Evolutionary conservation across 371 early-diverging fungal genomes (phyloP).

Genomic region (Mortierella sp.): DNA sequence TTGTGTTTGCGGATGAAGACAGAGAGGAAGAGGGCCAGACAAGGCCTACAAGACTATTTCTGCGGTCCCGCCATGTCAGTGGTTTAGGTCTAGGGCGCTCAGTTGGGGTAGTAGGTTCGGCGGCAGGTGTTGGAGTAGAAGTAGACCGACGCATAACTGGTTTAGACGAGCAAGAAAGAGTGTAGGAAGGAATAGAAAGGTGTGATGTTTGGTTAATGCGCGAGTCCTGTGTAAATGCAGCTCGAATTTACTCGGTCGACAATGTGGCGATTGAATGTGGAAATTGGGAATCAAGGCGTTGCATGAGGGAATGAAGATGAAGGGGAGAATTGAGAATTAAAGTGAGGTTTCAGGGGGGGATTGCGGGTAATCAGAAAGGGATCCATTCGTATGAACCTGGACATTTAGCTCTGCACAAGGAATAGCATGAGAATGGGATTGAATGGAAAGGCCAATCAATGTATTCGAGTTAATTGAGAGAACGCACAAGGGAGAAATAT

Average conservation of each 20-base stretch:
- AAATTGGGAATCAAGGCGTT: not conserved
- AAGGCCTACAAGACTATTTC: constrained; percentile 38
- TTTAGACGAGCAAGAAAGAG: not conserved
- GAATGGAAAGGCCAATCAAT: not conserved
- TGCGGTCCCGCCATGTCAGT: constrained; percentile 43
- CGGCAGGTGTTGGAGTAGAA: constrained; percentile 28
- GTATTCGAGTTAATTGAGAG: no score
- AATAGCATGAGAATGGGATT: constrained; percentile 10
- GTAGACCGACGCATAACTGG: constrained; percentile 47
- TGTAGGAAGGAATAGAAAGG: not conserved
- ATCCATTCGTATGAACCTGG: constrained; percentile 1
- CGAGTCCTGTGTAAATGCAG: not conserved
- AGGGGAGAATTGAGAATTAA: not conserved
- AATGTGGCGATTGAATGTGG: not conserved
- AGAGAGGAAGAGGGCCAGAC: constrained; percentile 44
- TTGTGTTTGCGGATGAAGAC: constrained; percentile 26
- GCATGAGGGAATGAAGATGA: not conserved
- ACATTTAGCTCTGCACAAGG: not conserved
- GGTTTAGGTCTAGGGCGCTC: constrained; percentile 40
- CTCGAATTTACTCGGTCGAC: not conserved
- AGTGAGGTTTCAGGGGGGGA: not conserved
- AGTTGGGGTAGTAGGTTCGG: constrained; percentile 16
- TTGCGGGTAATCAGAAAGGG: not conserved
- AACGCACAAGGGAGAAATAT: no score
- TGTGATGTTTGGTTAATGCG: constrained; percentile 5